A percentile compares a stretch with the other conserved stretches of the same genome.
Conservation (phyloP, 805 yeast genomes). For the Candida schatavii region DNA sequence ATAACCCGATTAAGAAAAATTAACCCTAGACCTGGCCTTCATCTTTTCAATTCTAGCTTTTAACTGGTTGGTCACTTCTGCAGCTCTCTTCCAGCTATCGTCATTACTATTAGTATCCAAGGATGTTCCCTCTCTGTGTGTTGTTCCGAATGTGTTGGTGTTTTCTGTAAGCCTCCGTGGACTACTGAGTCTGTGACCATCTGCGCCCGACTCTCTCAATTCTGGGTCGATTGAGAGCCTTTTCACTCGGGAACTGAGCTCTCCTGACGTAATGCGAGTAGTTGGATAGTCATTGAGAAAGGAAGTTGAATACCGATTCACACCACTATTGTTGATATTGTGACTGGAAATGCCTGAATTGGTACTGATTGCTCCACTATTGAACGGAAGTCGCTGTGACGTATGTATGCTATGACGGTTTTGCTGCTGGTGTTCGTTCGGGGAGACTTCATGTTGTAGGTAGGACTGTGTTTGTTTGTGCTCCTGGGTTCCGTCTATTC, state of each 20-base stretch:
- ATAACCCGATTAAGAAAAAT: not conserved
- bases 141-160: conserved; percentile 10
- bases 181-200: conserved; percentile 8
- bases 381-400: not conserved
- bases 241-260: conserved; percentile 40
- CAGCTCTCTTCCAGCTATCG: conserved; percentile 85
- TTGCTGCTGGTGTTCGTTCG: not conserved
- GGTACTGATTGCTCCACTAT: not conserved
- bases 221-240: conserved; percentile 33
- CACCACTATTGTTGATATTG: not conserved
- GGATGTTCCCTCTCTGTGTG: conserved; percentile 15
- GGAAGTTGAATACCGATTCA: not conserved
- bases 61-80: conserved; percentile 82
- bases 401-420: not conserved
- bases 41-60: conserved; percentile 86
- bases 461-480: too few relatives aligned
- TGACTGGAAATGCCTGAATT: not conserved
- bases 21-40: conserved; percentile 56
- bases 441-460: not conserved
- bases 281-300: not conserved
- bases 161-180: conserved; percentile 17
- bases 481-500: too few relatives aligned
- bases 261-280: conserved; percentile 29
- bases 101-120: conserved; percentile 45
- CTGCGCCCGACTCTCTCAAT: not conserved